Base-by-base conservation (phyloP, 1,284 basidiomycete genomes). In the Anthracocystis setariae region DNA sequence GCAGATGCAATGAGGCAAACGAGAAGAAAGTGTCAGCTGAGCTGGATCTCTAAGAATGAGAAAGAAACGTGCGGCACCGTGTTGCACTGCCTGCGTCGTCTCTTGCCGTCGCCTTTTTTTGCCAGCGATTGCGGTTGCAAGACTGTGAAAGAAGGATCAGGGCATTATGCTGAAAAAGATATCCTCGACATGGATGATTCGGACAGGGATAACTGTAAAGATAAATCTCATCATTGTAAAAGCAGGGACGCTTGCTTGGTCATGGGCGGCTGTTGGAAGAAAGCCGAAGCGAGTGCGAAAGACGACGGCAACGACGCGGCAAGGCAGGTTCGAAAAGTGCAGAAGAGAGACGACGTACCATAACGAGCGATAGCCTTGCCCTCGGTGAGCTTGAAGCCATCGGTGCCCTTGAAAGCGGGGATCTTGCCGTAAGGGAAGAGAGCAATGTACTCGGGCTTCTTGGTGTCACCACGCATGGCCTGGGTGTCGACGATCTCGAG, bases 321-420 rank as follows among this genome's bases (percentile, higher is more conserved):
- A 38, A 27, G 23, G 42, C 33, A 48, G 47, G 29, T 7, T 23
- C 2, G 27, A n/a, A n/a, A 21, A 9, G 18, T 13, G 23, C 21
- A 38, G 35, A 15, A 23, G 23, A 5, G 21, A 3, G n/a, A 27
- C 32, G 18, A 90, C 94, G 89, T 85, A 97, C 94, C 80, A 86
- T 96, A 94, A 73, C 89, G 90, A 51, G 92, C 90, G 83, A 98
- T 93, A 60, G 93, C 89, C 64, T 86, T 84, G 56, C 87, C 86
- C 87, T 96, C 94, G 78, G 89, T 88, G 68, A 98, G 85, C 77
- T 86, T 86, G 86, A 93, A 89, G 64, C 93, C 93, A 83, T 95
- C 89, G 42, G 86, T 84, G 51, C 86, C 86, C 84, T 93, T 91
- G 59, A 92, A 88, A 35, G 90, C 90, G 40, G 95, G 94, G 76